Conservation (phyloP, 2,329 filamentous ascomycete genomes). For the Dactylellina leptospora region DNA sequence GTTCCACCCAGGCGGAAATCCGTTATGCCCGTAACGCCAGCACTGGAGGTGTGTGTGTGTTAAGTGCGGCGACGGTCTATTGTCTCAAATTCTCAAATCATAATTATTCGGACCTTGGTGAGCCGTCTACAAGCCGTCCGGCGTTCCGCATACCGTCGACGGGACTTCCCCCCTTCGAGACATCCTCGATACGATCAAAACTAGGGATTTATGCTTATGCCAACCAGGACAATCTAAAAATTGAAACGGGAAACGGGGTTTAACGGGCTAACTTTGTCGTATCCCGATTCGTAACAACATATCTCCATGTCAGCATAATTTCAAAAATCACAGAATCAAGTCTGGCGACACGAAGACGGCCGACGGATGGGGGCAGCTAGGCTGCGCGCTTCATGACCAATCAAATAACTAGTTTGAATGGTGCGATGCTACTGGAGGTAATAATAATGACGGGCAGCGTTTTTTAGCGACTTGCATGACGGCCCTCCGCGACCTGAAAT, state of each 20-base stretch:
- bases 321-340: too few species aligned
- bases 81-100: neutral
- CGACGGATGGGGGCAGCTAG: neutral
- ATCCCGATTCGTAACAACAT: too few species aligned
- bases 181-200: slow-evolving; percentile 1
- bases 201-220: too few species aligned
- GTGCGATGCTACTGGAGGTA: too few species aligned
- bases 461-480: too few species aligned
- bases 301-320: too few species aligned
- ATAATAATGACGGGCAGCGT: too few species aligned
- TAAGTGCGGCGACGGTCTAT: neutral
- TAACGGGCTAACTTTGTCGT: too few species aligned
- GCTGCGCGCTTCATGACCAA: neutral
- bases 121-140: neutral
- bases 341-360: neutral
- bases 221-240: too few species aligned
- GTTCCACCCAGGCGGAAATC: neutral
- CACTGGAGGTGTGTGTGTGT: too few species aligned
- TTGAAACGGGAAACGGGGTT: too few species aligned
- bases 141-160: neutral
- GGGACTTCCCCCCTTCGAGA: neutral
- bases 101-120: neutral
- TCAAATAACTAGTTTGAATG: too few species aligned
- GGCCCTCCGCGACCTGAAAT: neutral
- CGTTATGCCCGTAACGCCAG: neutral